Conservation (phyloP, 768 basidiomycete species). For the Phaeolepiota aurea region DNA sequence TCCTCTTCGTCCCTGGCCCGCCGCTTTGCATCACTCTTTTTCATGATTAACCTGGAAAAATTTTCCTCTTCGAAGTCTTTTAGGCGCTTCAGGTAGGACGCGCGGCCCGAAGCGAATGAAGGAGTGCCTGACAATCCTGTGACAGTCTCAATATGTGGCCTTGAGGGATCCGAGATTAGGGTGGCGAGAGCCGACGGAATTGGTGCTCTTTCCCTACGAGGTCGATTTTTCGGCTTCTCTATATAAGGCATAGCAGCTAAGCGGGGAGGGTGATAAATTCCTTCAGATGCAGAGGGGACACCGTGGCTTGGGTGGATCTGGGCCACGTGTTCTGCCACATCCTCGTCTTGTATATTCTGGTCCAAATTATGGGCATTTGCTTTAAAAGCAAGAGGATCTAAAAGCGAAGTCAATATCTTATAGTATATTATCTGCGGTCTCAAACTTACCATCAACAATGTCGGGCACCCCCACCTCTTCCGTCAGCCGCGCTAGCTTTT, state of each 20-base stretch:
- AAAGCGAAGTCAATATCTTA: constrained; percentile 1
- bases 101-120: constrained; percentile 53
- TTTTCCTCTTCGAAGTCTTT: constrained; percentile 92
- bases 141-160: constrained; percentile 64
- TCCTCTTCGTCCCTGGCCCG: constrained; percentile 79
- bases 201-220: constrained; percentile 42
- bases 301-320: constrained; percentile 6
- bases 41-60: constrained; percentile 84
- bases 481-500: constrained; percentile 79
- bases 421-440: constrained; percentile 1
- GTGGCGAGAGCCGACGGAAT: constrained; percentile 60
- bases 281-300: constrained; percentile 20
- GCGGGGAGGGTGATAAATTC: constrained; percentile 78
- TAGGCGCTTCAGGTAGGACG: constrained; percentile 71
- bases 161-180: constrained; percentile 57
- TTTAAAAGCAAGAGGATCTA: constrained; percentile 88
- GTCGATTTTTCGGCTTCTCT: constrained; percentile 35
- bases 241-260: constrained; percentile 85
- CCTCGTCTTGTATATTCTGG: constrained; percentile 26
- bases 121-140: constrained; percentile 64
- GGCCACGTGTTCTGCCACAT: constrained; percentile 23
- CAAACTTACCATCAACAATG: constrained; percentile 49
- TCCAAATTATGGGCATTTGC: constrained; percentile 80
- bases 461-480: constrained; percentile 43
- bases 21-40: constrained; percentile 74